Percentiles rank a stretch among this genome's conserved stretches.
phyloP scores from a whole-genome alignment of 2,329 filamentous ascomycete genomes.

The Boeremia exigua region DNA sequence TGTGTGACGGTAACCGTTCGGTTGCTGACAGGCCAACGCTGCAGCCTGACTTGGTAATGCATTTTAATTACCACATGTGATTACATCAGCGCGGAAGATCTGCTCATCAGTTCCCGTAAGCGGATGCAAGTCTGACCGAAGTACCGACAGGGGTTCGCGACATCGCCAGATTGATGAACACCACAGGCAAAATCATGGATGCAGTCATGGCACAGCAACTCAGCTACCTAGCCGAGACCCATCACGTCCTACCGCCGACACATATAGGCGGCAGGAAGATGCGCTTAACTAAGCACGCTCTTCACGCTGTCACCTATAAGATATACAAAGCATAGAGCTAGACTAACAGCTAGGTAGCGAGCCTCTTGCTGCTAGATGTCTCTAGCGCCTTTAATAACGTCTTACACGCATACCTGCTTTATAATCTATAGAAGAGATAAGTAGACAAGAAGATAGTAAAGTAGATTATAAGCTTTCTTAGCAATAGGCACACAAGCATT shows the following conservation, averaged over 20 bases:
- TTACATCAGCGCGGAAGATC: too few relatives aligned
- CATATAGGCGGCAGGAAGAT: constrained; percentile 26
- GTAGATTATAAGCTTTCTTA: background rate
- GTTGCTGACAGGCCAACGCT: too few relatives aligned
- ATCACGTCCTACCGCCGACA: constrained; percentile 21
- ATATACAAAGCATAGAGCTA: constrained; percentile 20
- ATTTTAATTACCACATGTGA: too few relatives aligned
- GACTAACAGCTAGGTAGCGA: constrained; percentile 26
- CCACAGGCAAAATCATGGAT: constrained; percentile 39
- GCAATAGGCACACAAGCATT: background rate
- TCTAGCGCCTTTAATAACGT: constrained; percentile 23
- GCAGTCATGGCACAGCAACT: constrained; percentile 18
- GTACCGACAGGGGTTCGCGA: too few relatives aligned
- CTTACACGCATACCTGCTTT: background rate
- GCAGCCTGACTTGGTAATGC: too few relatives aligned
- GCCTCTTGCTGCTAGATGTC: constrained; percentile 41
- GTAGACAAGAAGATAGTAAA: background rate
- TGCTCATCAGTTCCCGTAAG: too few relatives aligned
- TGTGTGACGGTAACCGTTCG: too few relatives aligned
- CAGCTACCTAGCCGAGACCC: constrained; percentile 23
- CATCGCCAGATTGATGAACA: constrained; percentile 37
- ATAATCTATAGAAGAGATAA: background rate
- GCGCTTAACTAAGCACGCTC: background rate
- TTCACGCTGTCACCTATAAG: background rate
- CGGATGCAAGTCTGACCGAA: too few relatives aligned